Base-by-base conservation (phyloP, 257 asterid species). In the Solanum clarkiae region DNA sequence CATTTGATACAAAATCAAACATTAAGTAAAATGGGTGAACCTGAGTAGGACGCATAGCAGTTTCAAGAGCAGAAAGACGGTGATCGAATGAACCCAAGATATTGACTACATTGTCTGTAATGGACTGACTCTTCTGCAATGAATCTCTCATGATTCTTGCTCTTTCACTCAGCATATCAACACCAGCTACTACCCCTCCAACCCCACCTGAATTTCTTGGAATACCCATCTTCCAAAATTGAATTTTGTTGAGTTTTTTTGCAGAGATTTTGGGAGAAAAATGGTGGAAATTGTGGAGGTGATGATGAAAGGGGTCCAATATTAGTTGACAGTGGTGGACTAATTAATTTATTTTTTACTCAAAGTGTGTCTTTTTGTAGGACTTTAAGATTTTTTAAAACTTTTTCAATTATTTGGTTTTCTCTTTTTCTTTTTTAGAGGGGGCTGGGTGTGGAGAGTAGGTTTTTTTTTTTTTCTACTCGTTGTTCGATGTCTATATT, bases 41-140 rank as follows among this genome's bases (percentile, higher is more conserved):
- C 91, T 90, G 92, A 10, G 91, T 90, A 40, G 92, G 92, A 32
- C 90, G 91, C 92, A 90, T 90, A 68, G 92, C 90, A 47, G 92
- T 88, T 75, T 90, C 92, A 22, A 90, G 91, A 79, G 92, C 91
- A 66, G 92, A 88, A 42, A 90, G 89, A n/a, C 92, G 91, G 55
- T 90, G 91, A 65, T 90, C 92, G 66, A 90, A 90, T 2, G 92
- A 90, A 36, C 91, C 92, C 79, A 80, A 82, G 45, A 90, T 90
- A 14, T 89, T 84, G 49, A 90, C 92, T 85, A 87, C 86, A 81
- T 87, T 90, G 55, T 88, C 91, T 1, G 92, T 90, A 11, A 87
- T 90, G 13, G 89, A 85, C 86, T 86, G 91, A 59, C 92, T 90
- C 88, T 90, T 88, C 15, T 66, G 87, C 87, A 88, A 56, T 62